Percentiles rank a stretch among this genome's conserved stretches.
Conservation (phyloP, 352 stramenopile genomes). For the Phytophthora brassicae region DNA sequence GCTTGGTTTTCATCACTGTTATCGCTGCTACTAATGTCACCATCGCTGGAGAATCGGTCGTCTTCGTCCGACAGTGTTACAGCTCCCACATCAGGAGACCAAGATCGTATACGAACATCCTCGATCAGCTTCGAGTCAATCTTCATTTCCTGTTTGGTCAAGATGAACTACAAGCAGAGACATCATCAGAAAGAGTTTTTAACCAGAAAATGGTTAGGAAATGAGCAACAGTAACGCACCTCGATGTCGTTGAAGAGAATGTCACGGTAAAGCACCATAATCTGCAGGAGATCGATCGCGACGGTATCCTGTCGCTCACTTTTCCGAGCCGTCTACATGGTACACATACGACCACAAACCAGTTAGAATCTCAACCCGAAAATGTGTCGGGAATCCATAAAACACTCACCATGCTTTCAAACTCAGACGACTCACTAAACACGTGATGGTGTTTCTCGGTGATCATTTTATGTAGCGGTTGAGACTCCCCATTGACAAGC, state of each 20-base stretch:
- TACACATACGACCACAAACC: too few relatives aligned
- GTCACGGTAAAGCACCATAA: slow-evolving; percentile 67
- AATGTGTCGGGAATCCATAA: too few relatives aligned
- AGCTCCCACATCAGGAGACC: slow-evolving; percentile 19
- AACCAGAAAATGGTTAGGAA: too few relatives aligned
- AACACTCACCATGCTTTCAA: slow-evolving; percentile 59
- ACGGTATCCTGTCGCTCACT: slow-evolving; percentile 41
- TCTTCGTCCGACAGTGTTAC: slow-evolving; percentile 21
- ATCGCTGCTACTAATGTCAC: slow-evolving; percentile 21
- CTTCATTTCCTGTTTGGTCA: slow-evolving; percentile 53
- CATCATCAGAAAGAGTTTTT: background rate
- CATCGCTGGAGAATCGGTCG: slow-evolving; percentile 32
- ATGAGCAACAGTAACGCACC: slow-evolving; percentile 24
- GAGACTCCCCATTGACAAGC: slow-evolving; percentile 29
- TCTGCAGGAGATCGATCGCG: slow-evolving; percentile 49
- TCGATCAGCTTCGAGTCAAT: slow-evolving; percentile 24
- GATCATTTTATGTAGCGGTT: slow-evolving; percentile 47
- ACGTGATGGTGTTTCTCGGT: slow-evolving; percentile 57
- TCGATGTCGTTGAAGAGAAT: slow-evolving; percentile 75
- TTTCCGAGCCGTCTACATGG: slow-evolving; percentile 41
- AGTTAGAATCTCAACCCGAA: too few relatives aligned
- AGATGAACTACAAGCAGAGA: slow-evolving; percentile 38
- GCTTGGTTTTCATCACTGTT: slow-evolving; percentile 27
- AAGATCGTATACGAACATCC: slow-evolving; percentile 11
- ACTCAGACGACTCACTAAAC: slow-evolving; percentile 60